These are phyloP conservation scores for Rhizopus microsporus DNA, from an alignment of 371 early-diverging fungal species.

Conservation along the genomic window DNA sequence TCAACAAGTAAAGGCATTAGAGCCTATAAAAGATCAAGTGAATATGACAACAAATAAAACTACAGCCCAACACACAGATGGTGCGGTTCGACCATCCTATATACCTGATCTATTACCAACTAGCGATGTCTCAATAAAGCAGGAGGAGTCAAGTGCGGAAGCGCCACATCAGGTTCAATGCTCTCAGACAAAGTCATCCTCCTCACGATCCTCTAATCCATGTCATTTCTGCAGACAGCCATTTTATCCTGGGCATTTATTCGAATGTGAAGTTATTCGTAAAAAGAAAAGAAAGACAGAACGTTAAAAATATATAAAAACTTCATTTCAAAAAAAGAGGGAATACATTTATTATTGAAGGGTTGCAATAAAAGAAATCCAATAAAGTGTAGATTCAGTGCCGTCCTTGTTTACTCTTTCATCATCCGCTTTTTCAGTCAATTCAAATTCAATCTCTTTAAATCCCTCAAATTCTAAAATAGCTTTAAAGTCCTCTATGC, in stretches of 20 bases:
- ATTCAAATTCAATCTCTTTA: constrained; percentile 26
- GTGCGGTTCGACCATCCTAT: background rate
- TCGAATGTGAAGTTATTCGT: constrained; percentile 1
- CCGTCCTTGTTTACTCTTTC: background rate
- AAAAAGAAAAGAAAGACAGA: background rate
- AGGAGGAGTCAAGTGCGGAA: too few species aligned
- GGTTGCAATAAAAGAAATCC: constrained; percentile 25
- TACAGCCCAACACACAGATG: too few species aligned
- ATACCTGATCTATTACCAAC: background rate
- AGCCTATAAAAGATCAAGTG: background rate
- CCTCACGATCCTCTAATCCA: background rate
- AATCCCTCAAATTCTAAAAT: constrained; percentile 24
- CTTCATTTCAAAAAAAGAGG: too few species aligned
- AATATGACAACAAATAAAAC: background rate
- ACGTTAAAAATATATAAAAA: background rate
- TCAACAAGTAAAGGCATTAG: background rate
- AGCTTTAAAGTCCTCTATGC: constrained; percentile 21
- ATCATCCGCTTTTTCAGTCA: constrained; percentile 9
- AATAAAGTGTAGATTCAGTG: constrained; percentile 16
- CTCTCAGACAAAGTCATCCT: too few species aligned
- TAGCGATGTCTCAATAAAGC: background rate
- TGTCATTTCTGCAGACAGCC: constrained; percentile 9
- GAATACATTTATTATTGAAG: constrained; percentile 5
- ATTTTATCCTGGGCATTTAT: constrained; percentile 12
- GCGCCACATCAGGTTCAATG: too few species aligned